A percentile compares a stretch with the other conserved stretches of the same genome.
Conservation (phyloP, 192 early-diverging fungal genomes). For the Paraglomus brasilianum region DNA sequence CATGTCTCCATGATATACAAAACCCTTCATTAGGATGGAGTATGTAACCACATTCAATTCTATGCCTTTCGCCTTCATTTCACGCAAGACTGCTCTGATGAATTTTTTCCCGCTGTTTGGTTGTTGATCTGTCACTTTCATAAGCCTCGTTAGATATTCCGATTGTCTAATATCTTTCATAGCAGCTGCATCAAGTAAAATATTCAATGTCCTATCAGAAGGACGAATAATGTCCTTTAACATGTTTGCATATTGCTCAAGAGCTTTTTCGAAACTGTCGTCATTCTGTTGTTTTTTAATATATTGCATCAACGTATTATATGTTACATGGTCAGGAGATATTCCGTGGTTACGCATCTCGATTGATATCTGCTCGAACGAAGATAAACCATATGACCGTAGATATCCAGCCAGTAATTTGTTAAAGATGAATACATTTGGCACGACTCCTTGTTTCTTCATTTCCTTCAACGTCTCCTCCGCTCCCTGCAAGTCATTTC, state of each 20-base stretch:
- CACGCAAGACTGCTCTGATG: conserved; percentile 1
- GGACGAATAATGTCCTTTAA: conserved; percentile 1
- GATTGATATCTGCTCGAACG: background rate
- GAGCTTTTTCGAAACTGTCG: conserved; percentile 17
- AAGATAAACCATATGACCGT: background rate
- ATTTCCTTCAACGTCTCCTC: conserved; percentile 16
- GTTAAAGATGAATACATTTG: conserved; percentile 26
- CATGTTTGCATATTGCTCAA: conserved; percentile 24
- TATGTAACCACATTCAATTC: conserved; percentile 19
- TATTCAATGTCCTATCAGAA: conserved; percentile 24
- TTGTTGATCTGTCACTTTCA: background rate
- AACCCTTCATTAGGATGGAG: conserved; percentile 19
- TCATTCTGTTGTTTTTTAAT: conserved; percentile 2
- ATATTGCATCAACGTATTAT: conserved; percentile 28
- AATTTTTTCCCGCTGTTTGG: background rate
- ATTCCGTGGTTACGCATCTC: conserved; percentile 12
- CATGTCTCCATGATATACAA: conserved; percentile 17
- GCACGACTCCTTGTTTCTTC: conserved; percentile 4
- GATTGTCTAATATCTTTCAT: background rate
- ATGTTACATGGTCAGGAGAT: conserved; percentile 15
- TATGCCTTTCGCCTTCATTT: conserved; percentile 2
- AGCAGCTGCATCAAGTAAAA: background rate
- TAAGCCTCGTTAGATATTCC: background rate
- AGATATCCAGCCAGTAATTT: conserved; percentile 23
- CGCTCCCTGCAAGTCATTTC: conserved; percentile 9